Evolutionary conservation across 306 rosid species (phyloP).

Genomic region (Boehmeria nivea): DNA sequence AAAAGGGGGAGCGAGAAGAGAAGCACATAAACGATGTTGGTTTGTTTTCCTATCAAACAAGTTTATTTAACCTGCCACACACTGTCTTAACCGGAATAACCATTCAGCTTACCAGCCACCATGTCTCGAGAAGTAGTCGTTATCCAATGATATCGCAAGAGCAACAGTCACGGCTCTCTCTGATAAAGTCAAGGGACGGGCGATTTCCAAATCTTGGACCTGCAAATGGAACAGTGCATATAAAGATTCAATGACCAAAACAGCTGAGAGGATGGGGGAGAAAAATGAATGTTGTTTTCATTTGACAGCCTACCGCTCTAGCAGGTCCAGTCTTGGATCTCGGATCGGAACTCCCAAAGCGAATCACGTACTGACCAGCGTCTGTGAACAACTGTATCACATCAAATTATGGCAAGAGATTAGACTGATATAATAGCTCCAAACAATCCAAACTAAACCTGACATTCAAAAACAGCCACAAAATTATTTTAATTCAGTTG

Average conservation of each 20-base stretch:
- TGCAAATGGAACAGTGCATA: slow-evolving; percentile 26
- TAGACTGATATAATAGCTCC: not conserved
- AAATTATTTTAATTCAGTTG: not conserved
- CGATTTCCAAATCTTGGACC: slow-evolving; percentile 78
- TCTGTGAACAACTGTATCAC: slow-evolving; percentile 75
- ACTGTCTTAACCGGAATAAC: not conserved
- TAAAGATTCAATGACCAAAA: not conserved
- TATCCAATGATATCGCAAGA: slow-evolving; percentile 95
- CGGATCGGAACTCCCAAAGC: slow-evolving; percentile 77
- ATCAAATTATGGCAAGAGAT: not conserved
- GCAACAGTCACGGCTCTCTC: slow-evolving; percentile 97
- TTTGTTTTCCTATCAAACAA: not conserved
- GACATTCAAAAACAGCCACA: not conserved
- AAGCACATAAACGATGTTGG: not conserved
- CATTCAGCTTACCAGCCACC: slow-evolving; percentile 77
- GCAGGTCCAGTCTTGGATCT: slow-evolving; percentile 63
- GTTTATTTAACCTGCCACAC: not conserved
- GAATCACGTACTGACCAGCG: slow-evolving; percentile 94
- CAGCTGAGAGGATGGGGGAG: not conserved
- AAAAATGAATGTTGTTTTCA: not conserved
- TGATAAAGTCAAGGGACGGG: slow-evolving; percentile 56
- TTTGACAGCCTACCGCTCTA: slow-evolving; percentile 36
- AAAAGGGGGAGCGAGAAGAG: not conserved
- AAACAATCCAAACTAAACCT: not conserved
- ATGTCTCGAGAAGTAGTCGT: slow-evolving; percentile 91